phyloP scores from a whole-genome alignment of 2,329 filamentous ascomycete species.

The Clonostachys solani region DNA sequence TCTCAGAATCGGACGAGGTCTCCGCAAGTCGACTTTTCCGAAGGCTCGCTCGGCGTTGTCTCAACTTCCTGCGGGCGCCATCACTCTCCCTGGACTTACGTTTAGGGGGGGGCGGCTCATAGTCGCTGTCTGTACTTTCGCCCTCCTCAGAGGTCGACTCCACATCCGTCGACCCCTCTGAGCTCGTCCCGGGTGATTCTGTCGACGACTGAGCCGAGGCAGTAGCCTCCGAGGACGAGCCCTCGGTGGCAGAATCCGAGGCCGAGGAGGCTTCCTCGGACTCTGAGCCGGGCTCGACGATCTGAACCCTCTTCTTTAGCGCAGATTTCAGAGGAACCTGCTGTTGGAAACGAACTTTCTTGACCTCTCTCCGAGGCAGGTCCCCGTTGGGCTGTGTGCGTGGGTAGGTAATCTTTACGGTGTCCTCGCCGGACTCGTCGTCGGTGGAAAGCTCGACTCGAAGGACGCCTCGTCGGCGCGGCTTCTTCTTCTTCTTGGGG shows the following conservation, averaged over 20 bases:
- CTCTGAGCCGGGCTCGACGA: not conserved
- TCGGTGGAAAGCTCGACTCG: slow-evolving; percentile 42
- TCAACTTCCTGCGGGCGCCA: no score
- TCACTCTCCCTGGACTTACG: no score
- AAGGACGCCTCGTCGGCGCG: slow-evolving; percentile 20
- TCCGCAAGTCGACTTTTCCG: no score
- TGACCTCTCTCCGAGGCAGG: slow-evolving; percentile 10
- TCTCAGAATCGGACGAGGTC: no score
- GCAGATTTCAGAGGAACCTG: slow-evolving; percentile 26
- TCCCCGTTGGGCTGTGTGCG: slow-evolving; percentile 18
- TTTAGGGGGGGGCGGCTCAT: no score
- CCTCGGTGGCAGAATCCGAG: slow-evolving; percentile 12
- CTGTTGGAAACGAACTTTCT: slow-evolving; percentile 39
- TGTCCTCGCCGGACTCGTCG: slow-evolving; percentile 45
- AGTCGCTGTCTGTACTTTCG: no score
- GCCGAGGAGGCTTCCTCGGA: slow-evolving; percentile 3
- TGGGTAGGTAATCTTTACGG: slow-evolving; percentile 42
- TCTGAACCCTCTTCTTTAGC: slow-evolving; percentile 20
- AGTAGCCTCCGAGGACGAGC: not conserved
- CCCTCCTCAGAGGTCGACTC: no score
- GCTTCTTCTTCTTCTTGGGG: slow-evolving; percentile 13
- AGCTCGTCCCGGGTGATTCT: no score
- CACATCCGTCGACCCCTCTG: no score
- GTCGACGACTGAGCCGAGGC: not conserved
- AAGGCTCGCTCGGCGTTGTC: no score